phyloP scores from a whole-genome alignment of 352 stramenopile genomes.

The Aphanomyces cochlioides region DNA sequence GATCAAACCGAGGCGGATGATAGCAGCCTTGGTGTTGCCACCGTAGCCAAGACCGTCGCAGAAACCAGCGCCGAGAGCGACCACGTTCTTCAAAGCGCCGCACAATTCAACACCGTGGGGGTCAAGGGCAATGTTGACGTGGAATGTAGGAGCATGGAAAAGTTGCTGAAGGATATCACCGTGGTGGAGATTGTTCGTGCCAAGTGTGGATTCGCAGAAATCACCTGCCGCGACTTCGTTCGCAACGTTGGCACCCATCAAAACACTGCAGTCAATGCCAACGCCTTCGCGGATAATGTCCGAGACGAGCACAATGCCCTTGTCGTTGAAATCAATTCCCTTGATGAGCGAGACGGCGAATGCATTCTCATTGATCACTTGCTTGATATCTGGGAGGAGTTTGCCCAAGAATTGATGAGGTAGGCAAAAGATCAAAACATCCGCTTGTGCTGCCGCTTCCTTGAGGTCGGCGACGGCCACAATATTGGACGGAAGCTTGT shows the following conservation, averaged over 20 bases:
- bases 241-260: conserved; percentile 98
- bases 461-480: conserved; percentile 89
- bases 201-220: conserved; percentile 97
- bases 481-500: conserved; percentile 93
- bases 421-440: conserved; percentile 95
- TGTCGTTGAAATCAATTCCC: conserved; percentile 83
- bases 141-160: conserved; percentile 86
- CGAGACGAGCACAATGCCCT: conserved; percentile 79
- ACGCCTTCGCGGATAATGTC: conserved; percentile 85
- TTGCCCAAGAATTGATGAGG: conserved; percentile 94
- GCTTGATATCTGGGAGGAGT: conserved; percentile 87
- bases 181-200: conserved; percentile 70
- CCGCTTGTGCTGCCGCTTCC: conserved; percentile 82
- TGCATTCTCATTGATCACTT: conserved; percentile 57
- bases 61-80: conserved; percentile 96
- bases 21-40: conserved; percentile 97
- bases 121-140: conserved; percentile 91
- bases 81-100: conserved; percentile 97
- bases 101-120: conserved; percentile 94
- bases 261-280: conserved; percentile 84
- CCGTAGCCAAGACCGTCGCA: conserved; percentile 93
- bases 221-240: conserved; percentile 93
- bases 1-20: conserved; percentile 91
- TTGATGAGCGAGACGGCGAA: conserved; percentile 91
- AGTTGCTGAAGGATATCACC: conserved; percentile 65